phyloP scores from a whole-genome alignment of 148 eudicot genomes.

The Camellia japonica region DNA sequence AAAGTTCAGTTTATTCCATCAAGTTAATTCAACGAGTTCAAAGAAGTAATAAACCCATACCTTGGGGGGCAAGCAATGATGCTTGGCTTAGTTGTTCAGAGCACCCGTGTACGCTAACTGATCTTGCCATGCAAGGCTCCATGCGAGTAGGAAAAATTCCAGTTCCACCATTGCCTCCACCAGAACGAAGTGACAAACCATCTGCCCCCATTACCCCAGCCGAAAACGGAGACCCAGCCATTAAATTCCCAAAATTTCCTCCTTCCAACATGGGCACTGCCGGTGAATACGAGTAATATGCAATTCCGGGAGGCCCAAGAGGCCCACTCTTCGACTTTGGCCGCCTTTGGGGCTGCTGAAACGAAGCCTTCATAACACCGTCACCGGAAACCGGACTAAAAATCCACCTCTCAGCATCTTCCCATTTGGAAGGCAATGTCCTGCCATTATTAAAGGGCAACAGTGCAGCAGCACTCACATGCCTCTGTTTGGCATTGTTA shows the following conservation, averaged over 20 bases:
- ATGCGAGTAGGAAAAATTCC: conserved; percentile 28
- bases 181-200: conserved; percentile 39
- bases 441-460: conserved; percentile 61
- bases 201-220: conserved; percentile 55
- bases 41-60: conserved; percentile 32
- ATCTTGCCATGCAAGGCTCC: conserved; percentile 79
- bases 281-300: conserved; percentile 66
- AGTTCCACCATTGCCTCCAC: conserved; percentile 24
- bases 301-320: conserved; percentile 74
- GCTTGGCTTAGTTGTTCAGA: conserved; percentile 59
- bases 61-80: conserved; percentile 43
- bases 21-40: neutral
- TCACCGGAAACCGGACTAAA: conserved; percentile 75
- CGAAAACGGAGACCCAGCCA: conserved; percentile 64
- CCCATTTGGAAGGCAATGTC: conserved; percentile 95
- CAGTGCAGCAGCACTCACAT: conserved; percentile 47
- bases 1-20: neutral
- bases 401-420: conserved; percentile 99
- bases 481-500: conserved; percentile 48
- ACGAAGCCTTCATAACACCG: conserved; percentile 44
- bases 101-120: conserved; percentile 82
- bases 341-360: conserved; percentile 57
- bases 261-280: conserved; percentile 55
- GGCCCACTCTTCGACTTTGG: conserved; percentile 96
- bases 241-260: conserved; percentile 35